These are phyloP conservation scores for Claviceps lovelessii DNA, from an alignment of 2,329 filamentous ascomycete genomes.

Conservation along the genomic window DNA sequence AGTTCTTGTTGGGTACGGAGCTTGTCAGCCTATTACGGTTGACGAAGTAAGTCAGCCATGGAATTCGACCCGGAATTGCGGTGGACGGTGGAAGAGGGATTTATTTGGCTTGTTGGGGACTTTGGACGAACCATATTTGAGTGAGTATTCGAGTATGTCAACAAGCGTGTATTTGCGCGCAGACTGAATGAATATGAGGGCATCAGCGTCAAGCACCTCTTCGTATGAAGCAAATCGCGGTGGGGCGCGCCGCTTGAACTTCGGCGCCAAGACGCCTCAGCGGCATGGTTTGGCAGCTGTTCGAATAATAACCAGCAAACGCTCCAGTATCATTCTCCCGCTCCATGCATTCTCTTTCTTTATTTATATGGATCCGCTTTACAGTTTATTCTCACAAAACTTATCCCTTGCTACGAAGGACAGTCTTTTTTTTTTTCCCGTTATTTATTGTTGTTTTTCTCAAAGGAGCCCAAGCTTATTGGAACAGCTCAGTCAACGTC, in stretches of 20 bases:
- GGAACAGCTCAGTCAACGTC: neutral
- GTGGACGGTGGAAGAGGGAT: neutral
- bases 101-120: neutral
- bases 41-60: neutral
- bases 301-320: neutral
- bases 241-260: conserved; percentile 3
- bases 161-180: too few relatives aligned
- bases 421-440: neutral
- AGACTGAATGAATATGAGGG: neutral
- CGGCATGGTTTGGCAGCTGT: neutral
- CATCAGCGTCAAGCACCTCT: neutral
- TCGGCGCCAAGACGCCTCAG: neutral
- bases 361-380: too few relatives aligned
- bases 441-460: too few relatives aligned
- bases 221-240: neutral
- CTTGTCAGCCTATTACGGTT: conserved; percentile 64
- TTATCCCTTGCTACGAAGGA: neutral
- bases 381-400: neutral
- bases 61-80: neutral
- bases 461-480: neutral
- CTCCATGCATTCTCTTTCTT: neutral
- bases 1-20: conserved; percentile 95
- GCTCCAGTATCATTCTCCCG: neutral
- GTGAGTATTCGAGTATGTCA: neutral
- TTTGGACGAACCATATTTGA: neutral